A percentile compares a stretch with the other conserved stretches of the same genome.
Conservation (phyloP, 768 basidiomycete species). For the Daedaleopsis nitida region DNA sequence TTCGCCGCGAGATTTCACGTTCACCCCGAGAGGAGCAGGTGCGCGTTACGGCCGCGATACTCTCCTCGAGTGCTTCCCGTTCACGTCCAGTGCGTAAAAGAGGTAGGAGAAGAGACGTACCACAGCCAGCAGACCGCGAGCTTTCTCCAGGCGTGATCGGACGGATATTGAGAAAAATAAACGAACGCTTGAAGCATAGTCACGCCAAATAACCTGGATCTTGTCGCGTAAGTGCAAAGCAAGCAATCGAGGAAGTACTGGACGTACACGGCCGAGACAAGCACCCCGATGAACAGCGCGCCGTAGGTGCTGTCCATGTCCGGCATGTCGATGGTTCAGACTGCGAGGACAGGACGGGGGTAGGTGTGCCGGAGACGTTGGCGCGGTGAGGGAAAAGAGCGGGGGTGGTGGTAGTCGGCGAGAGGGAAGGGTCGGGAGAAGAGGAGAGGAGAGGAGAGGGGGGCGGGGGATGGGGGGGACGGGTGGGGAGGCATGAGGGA, state of each 20-base stretch:
- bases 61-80: too few relatives aligned
- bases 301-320: constrained; percentile 22
- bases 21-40: too few relatives aligned
- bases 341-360: neutral
- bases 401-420: neutral
- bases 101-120: neutral
- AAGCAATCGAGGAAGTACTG: neutral
- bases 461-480: neutral
- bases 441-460: neutral
- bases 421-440: too few relatives aligned
- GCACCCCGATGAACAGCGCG: constrained; percentile 22
- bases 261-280: constrained; percentile 22
- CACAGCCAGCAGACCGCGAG: constrained; percentile 22
- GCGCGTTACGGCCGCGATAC: too few relatives aligned
- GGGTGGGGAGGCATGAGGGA: neutral
- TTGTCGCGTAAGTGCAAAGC: neutral
- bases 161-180: constrained; percentile 21
- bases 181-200: constrained; percentile 23
- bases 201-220: constrained; percentile 20
- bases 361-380: neutral
- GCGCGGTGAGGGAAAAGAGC: neutral
- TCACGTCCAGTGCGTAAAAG: neutral
- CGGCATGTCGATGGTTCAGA: neutral
- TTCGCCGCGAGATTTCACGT: too few relatives aligned
- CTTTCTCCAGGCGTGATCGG: constrained; percentile 21